Conservation (phyloP, 352 stramenopile species). For the Pythium myriotylum region DNA sequence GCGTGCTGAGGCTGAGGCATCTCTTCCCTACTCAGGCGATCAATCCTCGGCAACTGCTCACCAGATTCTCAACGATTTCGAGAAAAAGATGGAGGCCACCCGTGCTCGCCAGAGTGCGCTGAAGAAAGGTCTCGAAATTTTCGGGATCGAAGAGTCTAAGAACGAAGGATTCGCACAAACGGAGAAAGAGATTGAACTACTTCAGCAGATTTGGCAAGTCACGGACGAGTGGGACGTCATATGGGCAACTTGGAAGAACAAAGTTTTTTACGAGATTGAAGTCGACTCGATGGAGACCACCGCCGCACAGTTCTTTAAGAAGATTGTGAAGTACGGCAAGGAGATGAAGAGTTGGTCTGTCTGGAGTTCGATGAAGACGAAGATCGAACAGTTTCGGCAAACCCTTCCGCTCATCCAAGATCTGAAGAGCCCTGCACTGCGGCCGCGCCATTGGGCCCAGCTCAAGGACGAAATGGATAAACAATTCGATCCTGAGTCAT, state of each 20-base stretch:
- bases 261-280: constrained; percentile 91
- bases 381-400: constrained; percentile 93
- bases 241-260: constrained; percentile 92
- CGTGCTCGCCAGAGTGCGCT: constrained; percentile 67
- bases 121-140: constrained; percentile 93
- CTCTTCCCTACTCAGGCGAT: constrained; percentile 75
- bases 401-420: constrained; percentile 93
- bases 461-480: constrained; percentile 90
- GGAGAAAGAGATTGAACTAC: constrained; percentile 88
- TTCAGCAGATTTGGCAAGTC: constrained; percentile 91
- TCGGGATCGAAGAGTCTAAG: constrained; percentile 87
- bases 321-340: constrained; percentile 92
- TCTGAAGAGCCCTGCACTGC: constrained; percentile 89
- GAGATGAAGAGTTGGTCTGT: constrained; percentile 93
- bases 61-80: constrained; percentile 82
- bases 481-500: constrained; percentile 74
- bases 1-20: constrained; percentile 68
- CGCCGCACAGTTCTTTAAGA: constrained; percentile 91
- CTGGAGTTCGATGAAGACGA: constrained; percentile 92
- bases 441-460: constrained; percentile 87
- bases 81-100: constrained; percentile 87
- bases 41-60: constrained; percentile 56
- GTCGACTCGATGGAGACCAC: constrained; percentile 91
- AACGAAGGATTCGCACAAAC: constrained; percentile 87
- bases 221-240: constrained; percentile 88